Evolutionary conservation across 2,329 filamentous ascomycete genomes (phyloP).

Genomic region (Phaeoacremonium minimum): DNA sequence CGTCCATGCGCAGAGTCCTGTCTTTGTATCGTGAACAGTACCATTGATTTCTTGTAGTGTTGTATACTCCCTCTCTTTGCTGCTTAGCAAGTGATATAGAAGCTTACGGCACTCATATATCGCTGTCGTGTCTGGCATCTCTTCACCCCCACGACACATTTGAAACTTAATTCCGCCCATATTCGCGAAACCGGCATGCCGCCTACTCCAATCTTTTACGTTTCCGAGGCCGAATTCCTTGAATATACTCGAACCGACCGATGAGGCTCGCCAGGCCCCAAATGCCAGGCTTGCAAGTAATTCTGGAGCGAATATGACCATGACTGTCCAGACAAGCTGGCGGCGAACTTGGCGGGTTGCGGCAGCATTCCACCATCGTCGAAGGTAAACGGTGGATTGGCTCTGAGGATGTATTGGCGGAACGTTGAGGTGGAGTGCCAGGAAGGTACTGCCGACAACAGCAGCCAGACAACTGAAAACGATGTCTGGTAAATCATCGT

Average conservation of each 20-base stretch:
- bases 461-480: not conserved
- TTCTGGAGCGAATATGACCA: not conserved
- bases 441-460: slow-evolving; percentile 1
- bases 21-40: too few relatives aligned
- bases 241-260: not conserved
- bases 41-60: too few relatives aligned
- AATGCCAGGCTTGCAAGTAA: not conserved
- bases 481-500: slow-evolving; percentile 6
- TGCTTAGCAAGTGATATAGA: too few relatives aligned
- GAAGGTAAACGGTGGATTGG: not conserved
- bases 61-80: too few relatives aligned
- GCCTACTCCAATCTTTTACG: not conserved
- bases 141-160: not conserved
- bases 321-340: not conserved
- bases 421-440: not conserved
- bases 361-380: not conserved
- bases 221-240: not conserved
- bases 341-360: not conserved
- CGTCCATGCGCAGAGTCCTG: too few relatives aligned
- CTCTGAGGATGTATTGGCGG: not conserved
- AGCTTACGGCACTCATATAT: too few relatives aligned
- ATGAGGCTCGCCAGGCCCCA: not conserved
- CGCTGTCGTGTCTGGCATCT: not conserved
- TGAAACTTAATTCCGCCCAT: not conserved
- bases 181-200: not conserved